A percentile compares a stretch with the other conserved stretches of the same genome.
Evolutionary conservation across 169 alveolate genomes (phyloP).

Genomic region (Plasmodium gallinaceum): DNA sequence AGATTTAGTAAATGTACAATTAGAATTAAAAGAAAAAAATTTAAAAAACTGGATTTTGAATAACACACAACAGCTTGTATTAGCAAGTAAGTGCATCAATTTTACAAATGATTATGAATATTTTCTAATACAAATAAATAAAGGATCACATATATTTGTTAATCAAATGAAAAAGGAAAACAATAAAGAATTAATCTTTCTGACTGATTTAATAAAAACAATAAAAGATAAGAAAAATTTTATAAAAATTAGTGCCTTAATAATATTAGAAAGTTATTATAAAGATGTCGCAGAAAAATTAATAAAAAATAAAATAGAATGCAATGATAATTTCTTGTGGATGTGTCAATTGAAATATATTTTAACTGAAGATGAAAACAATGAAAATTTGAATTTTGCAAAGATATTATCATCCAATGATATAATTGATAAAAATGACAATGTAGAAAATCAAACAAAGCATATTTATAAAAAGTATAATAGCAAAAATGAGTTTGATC

Average conservation of each 20-base stretch:
- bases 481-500: constrained; percentile 21
- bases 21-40: constrained; percentile 59
- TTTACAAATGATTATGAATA: constrained; percentile 76
- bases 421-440: constrained; percentile 18
- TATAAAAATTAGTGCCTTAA: constrained; percentile 65
- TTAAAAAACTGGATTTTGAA: constrained; percentile 56
- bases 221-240: constrained; percentile 71
- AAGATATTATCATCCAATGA: constrained; percentile 5
- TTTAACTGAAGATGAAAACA: constrained; percentile 40
- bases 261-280: constrained; percentile 66
- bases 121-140: constrained; percentile 67
- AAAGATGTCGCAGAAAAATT: constrained; percentile 77
- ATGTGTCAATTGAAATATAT: constrained; percentile 64
- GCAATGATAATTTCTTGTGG: constrained; percentile 71
- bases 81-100: constrained; percentile 63
- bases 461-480: constrained; percentile 22
- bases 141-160: constrained; percentile 73
- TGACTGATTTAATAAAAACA: constrained; percentile 67
- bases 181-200: constrained; percentile 41
- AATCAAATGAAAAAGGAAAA: constrained; percentile 69
- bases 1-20: constrained; percentile 72
- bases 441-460: background rate
- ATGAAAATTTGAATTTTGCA: constrained; percentile 15
- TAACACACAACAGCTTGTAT: constrained; percentile 59
- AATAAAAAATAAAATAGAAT: constrained; percentile 72